These are phyloP conservation scores for Helianthus tuberosus DNA, from an alignment of 129 eudicot genomes.

Conservation along the genomic window DNA sequence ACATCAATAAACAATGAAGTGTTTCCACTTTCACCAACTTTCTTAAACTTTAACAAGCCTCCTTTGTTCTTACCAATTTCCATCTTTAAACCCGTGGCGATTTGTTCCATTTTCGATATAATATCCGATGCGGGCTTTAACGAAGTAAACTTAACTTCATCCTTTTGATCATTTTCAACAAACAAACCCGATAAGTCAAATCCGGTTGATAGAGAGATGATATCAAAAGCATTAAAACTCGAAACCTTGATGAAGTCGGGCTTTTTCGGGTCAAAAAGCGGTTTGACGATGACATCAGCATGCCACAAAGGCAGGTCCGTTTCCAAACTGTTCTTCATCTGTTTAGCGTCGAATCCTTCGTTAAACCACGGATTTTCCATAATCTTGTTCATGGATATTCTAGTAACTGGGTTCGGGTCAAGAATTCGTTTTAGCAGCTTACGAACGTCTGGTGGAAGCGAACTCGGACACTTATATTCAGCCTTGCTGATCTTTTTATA, in stretches of 20 bases:
- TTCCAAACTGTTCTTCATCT: not conserved
- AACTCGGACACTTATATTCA: slow-evolving; percentile 62
- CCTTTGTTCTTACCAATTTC: slow-evolving; percentile 54
- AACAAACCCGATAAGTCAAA: slow-evolving; percentile 80
- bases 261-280: slow-evolving; percentile 31
- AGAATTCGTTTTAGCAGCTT: slow-evolving; percentile 59
- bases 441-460: slow-evolving; percentile 60
- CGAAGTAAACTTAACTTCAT: slow-evolving; percentile 65
- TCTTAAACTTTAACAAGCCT: slow-evolving; percentile 49
- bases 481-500: slow-evolving; percentile 67
- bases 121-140: slow-evolving; percentile 41
- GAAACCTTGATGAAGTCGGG: slow-evolving; percentile 32
- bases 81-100: slow-evolving; percentile 47
- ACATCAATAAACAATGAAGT: slow-evolving; percentile 46
- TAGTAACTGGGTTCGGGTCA: slow-evolving; percentile 66
- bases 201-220: slow-evolving; percentile 68
- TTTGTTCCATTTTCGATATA: slow-evolving; percentile 56
- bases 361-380: slow-evolving; percentile 68
- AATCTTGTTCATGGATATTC: slow-evolving; percentile 64
- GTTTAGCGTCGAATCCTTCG: slow-evolving; percentile 42
- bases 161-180: slow-evolving; percentile 59
- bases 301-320: not conserved
- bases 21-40: slow-evolving; percentile 23
- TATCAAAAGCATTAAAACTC: slow-evolving; percentile 69
- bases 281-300: not conserved